Evolutionary conservation across 495 filamentous ascomycete genomes (phyloP).

Genomic region (Viridothelium virens): DNA sequence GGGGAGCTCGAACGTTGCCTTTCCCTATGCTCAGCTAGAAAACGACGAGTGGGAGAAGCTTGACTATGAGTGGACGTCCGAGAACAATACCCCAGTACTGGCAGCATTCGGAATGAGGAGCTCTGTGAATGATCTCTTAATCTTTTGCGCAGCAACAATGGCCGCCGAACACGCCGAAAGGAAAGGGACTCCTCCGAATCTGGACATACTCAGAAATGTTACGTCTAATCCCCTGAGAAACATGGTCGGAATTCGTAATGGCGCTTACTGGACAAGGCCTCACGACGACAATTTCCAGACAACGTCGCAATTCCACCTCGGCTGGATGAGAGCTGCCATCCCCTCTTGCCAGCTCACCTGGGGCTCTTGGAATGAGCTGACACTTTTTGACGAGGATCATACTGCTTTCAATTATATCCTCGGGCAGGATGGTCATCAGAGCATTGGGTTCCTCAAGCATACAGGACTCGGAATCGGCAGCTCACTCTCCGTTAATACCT

Average conservation of each 20-base stretch:
- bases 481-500: not conserved
- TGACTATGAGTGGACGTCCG: not conserved
- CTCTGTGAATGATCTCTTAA: conserved; percentile 1
- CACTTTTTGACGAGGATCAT: not conserved
- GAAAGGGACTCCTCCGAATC: not conserved
- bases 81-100: conserved; percentile 7
- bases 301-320: not conserved
- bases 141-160: not conserved
- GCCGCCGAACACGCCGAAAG: not conserved
- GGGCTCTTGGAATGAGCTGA: not conserved
- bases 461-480: not conserved
- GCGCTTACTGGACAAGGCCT: not conserved
- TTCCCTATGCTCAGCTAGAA: conserved; percentile 2
- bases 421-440: not conserved
- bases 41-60: not conserved
- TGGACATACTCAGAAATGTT: not conserved
- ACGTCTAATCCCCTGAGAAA: not conserved
- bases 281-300: not conserved
- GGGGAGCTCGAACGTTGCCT: not conserved
- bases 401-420: not conserved
- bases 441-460: not conserved
- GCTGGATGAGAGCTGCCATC: conserved; percentile 1
- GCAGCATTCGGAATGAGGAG: not conserved
- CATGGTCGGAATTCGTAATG: not conserved
- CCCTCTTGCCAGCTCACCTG: not conserved